Base-by-base conservation (phyloP, 73 alveolate species). In the Urostyla sp. region DNA sequence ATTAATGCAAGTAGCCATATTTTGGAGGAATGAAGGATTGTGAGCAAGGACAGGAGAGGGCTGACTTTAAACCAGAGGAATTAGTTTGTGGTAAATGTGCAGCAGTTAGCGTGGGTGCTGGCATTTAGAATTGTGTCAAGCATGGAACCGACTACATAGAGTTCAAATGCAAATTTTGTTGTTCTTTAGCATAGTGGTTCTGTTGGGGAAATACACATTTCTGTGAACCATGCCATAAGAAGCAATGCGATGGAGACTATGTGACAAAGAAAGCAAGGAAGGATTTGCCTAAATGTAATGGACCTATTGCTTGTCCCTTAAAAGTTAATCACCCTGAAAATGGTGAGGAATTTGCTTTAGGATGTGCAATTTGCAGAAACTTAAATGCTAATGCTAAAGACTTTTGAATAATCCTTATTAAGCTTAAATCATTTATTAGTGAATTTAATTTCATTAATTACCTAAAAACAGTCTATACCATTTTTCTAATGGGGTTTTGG, bases 161-260 rank as follows among this genome's bases (percentile, higher is more conserved):
- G 80, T 95, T 87, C 84, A 95, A 95, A 84, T 94, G 99, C 75
- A 92, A 93, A 69, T 94, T 87, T 63, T 94, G 99, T 67, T 94
- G 99, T 69, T 77, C 88, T 56, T 76, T 94, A 0, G 97, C 98
- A 21, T 72, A 88, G 26, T 94, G 94, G 91, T 92, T 86, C 90
- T 94, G 98, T 53, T 91, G 97, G 96, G 98, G 98, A 0, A 88
- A 92, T 4, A 93, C 96, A 4, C 97, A 93, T 58, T 93, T 90
- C 79, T 93, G 98, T 55, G 93, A 91, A 30, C 91, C 85, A 36
- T 93, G 98, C 63, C 98, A 94, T 50, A 49, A 69, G 20, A 40
- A 40, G 52, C 20, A 16, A 27, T 55, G 34, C 15, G 86, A 77
- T 8, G 91, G 91, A 21, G 73, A 53, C 50, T 63, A 80, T 43